phyloP scores from a whole-genome alignment of 192 early-diverging fungal genomes.

The Coemansia sp. region DNA sequence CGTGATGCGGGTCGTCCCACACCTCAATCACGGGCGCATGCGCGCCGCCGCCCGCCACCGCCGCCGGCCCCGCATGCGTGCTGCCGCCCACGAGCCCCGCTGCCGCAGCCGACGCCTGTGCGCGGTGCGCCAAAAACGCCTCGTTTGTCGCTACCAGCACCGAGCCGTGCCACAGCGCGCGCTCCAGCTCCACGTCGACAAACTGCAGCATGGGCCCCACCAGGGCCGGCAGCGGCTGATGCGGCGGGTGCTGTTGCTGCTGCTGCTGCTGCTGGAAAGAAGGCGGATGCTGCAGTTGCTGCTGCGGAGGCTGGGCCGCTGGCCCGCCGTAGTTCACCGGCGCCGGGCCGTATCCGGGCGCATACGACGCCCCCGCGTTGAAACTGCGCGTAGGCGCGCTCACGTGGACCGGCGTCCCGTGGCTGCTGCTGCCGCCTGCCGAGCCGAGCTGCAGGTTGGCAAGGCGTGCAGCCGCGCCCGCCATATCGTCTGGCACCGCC shows the following conservation, averaged over 20 bases:
- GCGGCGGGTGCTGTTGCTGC: constrained; percentile 3
- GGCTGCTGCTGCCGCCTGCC: constrained; percentile 2
- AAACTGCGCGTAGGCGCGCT: constrained; percentile 1
- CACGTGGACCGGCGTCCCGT: constrained; percentile 7
- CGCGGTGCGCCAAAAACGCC: constrained; percentile 29
- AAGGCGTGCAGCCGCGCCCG: constrained; percentile 23
- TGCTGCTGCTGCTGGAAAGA: background rate
- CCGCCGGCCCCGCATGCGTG: constrained; percentile 2
- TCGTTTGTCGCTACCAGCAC: constrained; percentile 49
- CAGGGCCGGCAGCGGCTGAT: constrained; percentile 29
- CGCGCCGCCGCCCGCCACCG: background rate
- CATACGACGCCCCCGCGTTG: constrained; percentile 21
- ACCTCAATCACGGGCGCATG: constrained; percentile 23
- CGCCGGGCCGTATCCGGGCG: constrained; percentile 46
- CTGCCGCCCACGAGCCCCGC: background rate
- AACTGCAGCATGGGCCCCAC: constrained; percentile 49
- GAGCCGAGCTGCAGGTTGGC: constrained; percentile 43
- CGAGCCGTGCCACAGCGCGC: constrained; percentile 43
- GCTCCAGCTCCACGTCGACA: constrained; percentile 44
- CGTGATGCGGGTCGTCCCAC: constrained; percentile 48
- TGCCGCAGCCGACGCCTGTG: constrained; percentile 2
- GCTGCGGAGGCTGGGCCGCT: background rate
- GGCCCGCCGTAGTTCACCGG: no score
- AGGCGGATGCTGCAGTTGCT: background rate
- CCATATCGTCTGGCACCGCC: constrained; percentile 18